Evolutionary conservation across 2,329 filamentous ascomycete species (phyloP), one percentile per base, ranked within the genome.

Genomic region (Westerdykella ornata): DNA sequence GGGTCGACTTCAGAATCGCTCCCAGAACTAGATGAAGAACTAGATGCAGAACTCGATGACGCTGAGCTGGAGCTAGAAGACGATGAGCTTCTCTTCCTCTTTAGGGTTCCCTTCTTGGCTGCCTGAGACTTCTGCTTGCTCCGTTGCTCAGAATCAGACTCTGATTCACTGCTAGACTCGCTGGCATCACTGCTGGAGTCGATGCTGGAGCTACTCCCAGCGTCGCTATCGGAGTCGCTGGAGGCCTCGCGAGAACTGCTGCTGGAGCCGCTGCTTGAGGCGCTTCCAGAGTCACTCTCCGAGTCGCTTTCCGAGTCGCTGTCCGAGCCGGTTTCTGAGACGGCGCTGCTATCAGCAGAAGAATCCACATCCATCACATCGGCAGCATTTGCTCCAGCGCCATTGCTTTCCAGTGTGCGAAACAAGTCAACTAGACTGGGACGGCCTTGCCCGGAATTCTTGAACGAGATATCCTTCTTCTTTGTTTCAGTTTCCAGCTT

Each of bases 331-430:
- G 50, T 53, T 48, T 49, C 57, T 17, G 49, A 53, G 6, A 11
- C 22, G 22, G 22, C 8, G 12, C 22, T 26, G 22, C 22, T 26
- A 35, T 42, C 26, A 16, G 17, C 16, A 15, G 40, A 19, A 14
- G 22, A 43, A 43, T 59, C 57, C 5, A 61, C 53, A 32, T 64
- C 60, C 57, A 60, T 62, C n/a, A 53, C 46, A 32, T 60, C 56
- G 12, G 55, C 32, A 13, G 37, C 41, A 19, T 45, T 35, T 22
- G 37, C 14, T 28, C 33, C 20, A 26, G 31, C 47, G 34, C 31
- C 47, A 41, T 52, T 49, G n/a, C 30, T 9, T 31, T 59, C 48
- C 65, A 63, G 67, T 22, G 62, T 44, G 4, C 48, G 36, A 46
- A 58, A 56, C 19, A 62, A 41, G 11, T 48, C 44, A 8, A 42